phyloP scores from a whole-genome alignment of 345 rosid species.

The Lagerstroemia speciosa region DNA sequence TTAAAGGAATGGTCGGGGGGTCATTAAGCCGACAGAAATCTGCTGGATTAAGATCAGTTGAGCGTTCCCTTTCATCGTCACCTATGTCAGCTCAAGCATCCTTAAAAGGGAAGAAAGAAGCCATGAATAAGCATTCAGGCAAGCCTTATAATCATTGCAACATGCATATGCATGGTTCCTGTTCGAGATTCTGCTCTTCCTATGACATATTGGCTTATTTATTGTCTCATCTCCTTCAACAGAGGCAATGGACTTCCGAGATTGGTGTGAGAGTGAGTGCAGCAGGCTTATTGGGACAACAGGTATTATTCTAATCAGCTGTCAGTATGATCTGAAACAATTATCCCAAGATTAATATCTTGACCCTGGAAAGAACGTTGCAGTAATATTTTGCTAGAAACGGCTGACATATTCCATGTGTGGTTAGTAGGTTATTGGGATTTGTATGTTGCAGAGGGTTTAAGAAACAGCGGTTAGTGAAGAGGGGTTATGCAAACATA shows the following conservation, averaged over 20 bases:
- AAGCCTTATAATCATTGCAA: constrained; percentile 5
- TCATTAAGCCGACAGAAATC: constrained; percentile 62
- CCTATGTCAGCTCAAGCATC: constrained; percentile 42
- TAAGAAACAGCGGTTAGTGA: not conserved
- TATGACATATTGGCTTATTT: not conserved
- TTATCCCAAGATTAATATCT: not conserved
- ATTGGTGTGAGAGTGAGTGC: constrained; percentile 91
- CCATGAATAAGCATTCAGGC: constrained; percentile 62
- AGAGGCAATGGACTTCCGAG: constrained; percentile 92
- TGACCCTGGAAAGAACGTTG: not conserved
- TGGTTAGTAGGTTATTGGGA: not conserved
- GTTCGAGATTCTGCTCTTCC: not conserved
- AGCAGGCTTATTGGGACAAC: constrained; percentile 73
- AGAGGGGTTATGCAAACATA: not conserved
- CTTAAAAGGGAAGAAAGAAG: constrained; percentile 48
- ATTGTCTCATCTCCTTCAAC: constrained; percentile 21
- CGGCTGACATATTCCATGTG: not conserved
- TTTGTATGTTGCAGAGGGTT: not conserved
- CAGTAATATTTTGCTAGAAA: not conserved
- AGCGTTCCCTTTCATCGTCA: constrained; percentile 41
- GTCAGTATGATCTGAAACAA: not conserved
- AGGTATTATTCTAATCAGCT: constrained; percentile 33
- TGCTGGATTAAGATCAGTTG: constrained; percentile 32
- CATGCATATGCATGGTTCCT: not conserved
- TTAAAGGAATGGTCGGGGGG: constrained; percentile 44